Evolutionary conservation across 768 basidiomycete species (phyloP).

Genomic region (Xerocomus spinulosus): DNA sequence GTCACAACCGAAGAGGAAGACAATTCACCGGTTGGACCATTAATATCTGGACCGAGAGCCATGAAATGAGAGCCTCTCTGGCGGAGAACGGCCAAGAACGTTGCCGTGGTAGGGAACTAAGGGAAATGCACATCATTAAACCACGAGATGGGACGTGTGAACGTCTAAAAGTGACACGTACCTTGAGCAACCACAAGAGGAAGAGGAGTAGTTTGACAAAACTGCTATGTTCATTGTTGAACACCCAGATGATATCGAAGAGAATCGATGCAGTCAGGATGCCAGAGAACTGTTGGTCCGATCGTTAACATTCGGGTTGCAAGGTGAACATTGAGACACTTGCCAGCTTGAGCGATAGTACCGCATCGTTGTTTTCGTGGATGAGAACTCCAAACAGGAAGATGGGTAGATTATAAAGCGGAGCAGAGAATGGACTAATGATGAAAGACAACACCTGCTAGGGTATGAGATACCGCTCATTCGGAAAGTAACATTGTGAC

Average conservation of each 20-base stretch:
- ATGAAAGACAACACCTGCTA: slow-evolving; percentile 58
- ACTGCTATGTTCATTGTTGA: slow-evolving; percentile 48
- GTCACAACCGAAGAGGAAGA: no score
- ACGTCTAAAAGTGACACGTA: slow-evolving; percentile 12
- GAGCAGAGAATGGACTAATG: slow-evolving; percentile 50
- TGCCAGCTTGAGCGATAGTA: slow-evolving; percentile 63
- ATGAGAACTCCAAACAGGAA: slow-evolving; percentile 75
- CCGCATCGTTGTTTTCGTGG: slow-evolving; percentile 62
- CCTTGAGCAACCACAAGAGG: slow-evolving; percentile 57
- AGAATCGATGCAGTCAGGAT: slow-evolving; percentile 57
- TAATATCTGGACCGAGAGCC: slow-evolving; percentile 46
- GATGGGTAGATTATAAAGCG: slow-evolving; percentile 77
- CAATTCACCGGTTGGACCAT: slow-evolving; percentile 54
- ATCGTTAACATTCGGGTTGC: neutral
- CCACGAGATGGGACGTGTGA: neutral
- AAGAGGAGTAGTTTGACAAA: slow-evolving; percentile 54
- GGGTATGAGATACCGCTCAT: no score
- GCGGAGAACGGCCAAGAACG: slow-evolving; percentile 48
- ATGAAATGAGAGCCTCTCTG: slow-evolving; percentile 55
- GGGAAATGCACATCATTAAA: neutral
- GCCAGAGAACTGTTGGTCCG: slow-evolving; percentile 51
- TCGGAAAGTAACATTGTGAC: slow-evolving; percentile 7
- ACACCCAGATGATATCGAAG: slow-evolving; percentile 71
- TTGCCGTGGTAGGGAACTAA: slow-evolving; percentile 58
- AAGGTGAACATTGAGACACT: neutral